These are phyloP conservation scores for Plasmodium yoelii DNA, from an alignment of 169 alveolate species.

Conservation along the genomic window DNA sequence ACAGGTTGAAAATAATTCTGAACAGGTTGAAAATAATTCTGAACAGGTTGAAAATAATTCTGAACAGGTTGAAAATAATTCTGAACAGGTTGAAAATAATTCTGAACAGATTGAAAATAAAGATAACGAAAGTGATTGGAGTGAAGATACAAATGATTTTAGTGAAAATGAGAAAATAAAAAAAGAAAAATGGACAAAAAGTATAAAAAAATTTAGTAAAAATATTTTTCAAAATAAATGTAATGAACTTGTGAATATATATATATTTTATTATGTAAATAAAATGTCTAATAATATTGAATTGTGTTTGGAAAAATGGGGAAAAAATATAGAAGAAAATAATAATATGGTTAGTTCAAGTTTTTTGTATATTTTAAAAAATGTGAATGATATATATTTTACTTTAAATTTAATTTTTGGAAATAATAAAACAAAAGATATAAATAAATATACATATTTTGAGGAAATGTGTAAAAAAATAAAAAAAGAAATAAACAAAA, in stretches of 20 bases:
- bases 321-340: constrained; percentile 3
- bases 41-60: too few species aligned
- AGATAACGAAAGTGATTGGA: not conserved
- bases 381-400: constrained; percentile 27
- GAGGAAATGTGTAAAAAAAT: constrained; percentile 23
- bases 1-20: too few species aligned
- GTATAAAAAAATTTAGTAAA: constrained; percentile 33
- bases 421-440: not conserved
- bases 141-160: not conserved
- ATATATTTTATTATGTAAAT: constrained; percentile 54
- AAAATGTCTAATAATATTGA: constrained; percentile 19
- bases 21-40: too few species aligned
- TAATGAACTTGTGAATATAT: constrained; percentile 39
- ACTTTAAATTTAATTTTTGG: constrained; percentile 6
- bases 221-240: constrained; percentile 53
- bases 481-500: not conserved
- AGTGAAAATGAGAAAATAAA: constrained; percentile 21
- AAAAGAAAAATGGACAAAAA: constrained; percentile 4
- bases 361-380: constrained; percentile 43
- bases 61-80: too few species aligned
- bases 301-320: constrained; percentile 15
- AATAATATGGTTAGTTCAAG: constrained; percentile 29
- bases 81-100: too few species aligned
- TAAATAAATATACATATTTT: constrained; percentile 19
- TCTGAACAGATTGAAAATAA: too few species aligned